These are phyloP conservation scores for Zygosaccharomyces gambellarensis DNA, from an alignment of 805 yeast genomes.

Conservation along the genomic window DNA sequence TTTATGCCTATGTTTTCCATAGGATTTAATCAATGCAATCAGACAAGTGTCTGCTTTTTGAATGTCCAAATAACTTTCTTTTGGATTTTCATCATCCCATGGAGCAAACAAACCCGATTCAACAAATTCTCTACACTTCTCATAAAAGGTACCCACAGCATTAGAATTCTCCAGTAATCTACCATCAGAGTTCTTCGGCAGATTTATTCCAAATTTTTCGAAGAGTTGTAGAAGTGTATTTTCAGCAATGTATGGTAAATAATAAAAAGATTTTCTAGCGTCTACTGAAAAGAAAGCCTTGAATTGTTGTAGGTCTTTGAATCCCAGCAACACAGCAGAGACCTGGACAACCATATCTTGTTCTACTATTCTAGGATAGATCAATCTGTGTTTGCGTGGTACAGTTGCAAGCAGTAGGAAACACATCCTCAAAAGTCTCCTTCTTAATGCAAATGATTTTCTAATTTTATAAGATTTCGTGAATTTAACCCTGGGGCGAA, in stretches of 20 bases:
- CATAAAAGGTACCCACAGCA: constrained; percentile 9
- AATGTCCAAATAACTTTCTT: not conserved
- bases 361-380: constrained; percentile 13
- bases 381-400: constrained; percentile 18
- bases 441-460: constrained; percentile 22
- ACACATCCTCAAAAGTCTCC: constrained; percentile 18
- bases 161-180: constrained; percentile 11
- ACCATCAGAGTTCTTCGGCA: not conserved
- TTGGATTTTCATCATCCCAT: not conserved
- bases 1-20: not conserved
- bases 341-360: constrained; percentile 15
- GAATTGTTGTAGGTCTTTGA: constrained; percentile 19
- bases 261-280: constrained; percentile 14
- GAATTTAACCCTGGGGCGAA: constrained; percentile 12
- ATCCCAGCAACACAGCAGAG: constrained; percentile 12
- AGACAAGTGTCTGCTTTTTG: constrained; percentile 13
- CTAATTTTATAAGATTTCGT: constrained; percentile 12
- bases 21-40: constrained; percentile 4
- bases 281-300: constrained; percentile 19
- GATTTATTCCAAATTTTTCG: not conserved
- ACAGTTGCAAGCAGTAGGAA: constrained; percentile 18
- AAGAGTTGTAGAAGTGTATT: constrained; percentile 15
- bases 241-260: constrained; percentile 26
- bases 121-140: constrained; percentile 9
- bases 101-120: constrained; percentile 12